Percentiles rank a stretch among this genome's conserved stretches.
phyloP scores from a whole-genome alignment of 331 rosid genomes.

The Erythrophleum ivorense region DNA sequence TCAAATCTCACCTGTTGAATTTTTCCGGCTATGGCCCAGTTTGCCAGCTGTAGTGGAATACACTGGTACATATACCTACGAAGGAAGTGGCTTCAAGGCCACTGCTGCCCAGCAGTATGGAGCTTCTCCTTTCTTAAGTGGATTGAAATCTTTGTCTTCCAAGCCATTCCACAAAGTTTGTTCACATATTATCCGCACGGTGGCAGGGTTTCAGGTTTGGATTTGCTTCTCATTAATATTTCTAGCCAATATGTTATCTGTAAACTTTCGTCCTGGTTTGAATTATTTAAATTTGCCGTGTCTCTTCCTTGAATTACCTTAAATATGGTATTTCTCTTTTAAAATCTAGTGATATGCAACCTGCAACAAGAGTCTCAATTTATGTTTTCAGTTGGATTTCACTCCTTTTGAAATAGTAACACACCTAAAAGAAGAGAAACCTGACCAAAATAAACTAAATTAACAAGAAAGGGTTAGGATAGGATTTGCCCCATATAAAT shows the following conservation, averaged over 20 bases:
- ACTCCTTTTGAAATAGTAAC: constrained; percentile 20
- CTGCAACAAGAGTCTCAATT: not conserved
- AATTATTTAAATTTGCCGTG: not conserved
- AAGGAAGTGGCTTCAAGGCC: constrained; percentile 98
- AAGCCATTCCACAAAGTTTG: constrained; percentile 99
- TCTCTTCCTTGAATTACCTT: constrained; percentile 24
- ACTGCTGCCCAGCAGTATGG: constrained; percentile 99
- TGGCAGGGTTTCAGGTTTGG: constrained; percentile 94
- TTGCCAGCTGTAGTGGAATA: constrained; percentile 89
- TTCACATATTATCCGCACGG: constrained; percentile 92
- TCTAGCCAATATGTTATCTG: not conserved
- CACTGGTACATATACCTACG: constrained; percentile 93
- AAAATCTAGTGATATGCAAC: constrained; percentile 19
- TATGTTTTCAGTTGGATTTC: constrained; percentile 34
- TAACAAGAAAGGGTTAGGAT: not conserved
- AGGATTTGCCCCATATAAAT: constrained; percentile 17
- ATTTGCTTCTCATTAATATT: not conserved
- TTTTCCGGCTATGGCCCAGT: constrained; percentile 98
- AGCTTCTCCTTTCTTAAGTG: constrained; percentile 94
- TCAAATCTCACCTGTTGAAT: constrained; percentile 94
- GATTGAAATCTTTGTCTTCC: constrained; percentile 89
- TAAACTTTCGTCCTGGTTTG: not conserved
- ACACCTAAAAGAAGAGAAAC: constrained; percentile 25
- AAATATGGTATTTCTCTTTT: not conserved
- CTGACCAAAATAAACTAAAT: not conserved